Percentiles rank a stretch among this genome's conserved stretches.
Conservation (phyloP, 139 green algal species). For the Haematococcus lacustris region DNA sequence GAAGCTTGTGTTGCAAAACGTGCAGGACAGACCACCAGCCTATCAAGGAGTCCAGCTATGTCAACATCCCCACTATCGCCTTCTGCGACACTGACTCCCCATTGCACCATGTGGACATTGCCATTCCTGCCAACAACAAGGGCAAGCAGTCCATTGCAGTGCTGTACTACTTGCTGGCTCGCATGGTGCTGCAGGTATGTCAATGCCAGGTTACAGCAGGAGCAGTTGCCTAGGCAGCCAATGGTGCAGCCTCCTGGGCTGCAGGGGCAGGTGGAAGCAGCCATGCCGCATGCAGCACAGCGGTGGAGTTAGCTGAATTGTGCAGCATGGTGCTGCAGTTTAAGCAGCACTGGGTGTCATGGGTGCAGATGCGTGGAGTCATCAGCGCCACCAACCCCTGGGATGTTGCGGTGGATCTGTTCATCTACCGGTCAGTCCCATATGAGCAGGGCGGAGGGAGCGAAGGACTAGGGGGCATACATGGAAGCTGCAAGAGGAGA, state of each 20-base stretch:
- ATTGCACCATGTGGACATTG: conserved; percentile 88
- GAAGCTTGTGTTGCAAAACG: background rate
- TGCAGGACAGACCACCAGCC: conserved; percentile 85
- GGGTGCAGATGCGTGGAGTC: conserved; percentile 92
- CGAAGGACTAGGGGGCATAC: background rate
- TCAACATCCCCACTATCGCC: conserved; percentile 99
- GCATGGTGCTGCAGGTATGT: conserved; percentile 7
- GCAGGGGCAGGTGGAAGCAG: too few species aligned
- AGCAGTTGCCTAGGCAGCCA: too few species aligned
- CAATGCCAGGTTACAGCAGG: too few species aligned
- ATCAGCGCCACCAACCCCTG: conserved; percentile 66
- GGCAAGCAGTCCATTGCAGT: conserved; percentile 74
- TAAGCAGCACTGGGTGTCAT: too few species aligned
- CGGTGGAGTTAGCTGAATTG: too few species aligned
- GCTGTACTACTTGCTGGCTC: conserved; percentile 96
- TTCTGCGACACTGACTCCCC: conserved; percentile 99
- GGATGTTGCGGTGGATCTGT: conserved; percentile 97
- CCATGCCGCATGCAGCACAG: too few species aligned
- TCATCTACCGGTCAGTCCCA: conserved; percentile 90
- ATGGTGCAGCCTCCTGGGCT: too few species aligned
- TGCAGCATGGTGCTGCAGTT: conserved; percentile 7
- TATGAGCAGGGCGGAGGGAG: background rate
- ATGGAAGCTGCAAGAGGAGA: background rate
- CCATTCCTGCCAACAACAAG: conserved; percentile 99
- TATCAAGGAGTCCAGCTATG: conserved; percentile 92